Evolutionary conservation across 2,329 filamentous ascomycete genomes (phyloP).

Genomic region (Venturia carpophila): DNA sequence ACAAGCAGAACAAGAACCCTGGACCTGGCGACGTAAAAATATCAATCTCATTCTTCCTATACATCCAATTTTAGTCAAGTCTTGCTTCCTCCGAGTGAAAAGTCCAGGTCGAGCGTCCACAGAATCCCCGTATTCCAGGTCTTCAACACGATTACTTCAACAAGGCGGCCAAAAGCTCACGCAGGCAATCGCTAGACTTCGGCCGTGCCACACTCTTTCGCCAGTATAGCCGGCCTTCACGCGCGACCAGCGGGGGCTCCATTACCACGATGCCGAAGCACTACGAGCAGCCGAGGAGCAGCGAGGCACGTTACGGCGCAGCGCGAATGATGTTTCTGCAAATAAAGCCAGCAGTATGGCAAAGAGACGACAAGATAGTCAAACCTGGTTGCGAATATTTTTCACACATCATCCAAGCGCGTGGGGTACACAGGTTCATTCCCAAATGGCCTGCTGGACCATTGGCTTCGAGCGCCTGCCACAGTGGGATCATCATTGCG

Average conservation of each 20-base stretch:
- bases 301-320: background rate
- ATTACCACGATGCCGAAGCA: background rate
- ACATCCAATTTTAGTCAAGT: background rate
- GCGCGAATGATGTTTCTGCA: background rate
- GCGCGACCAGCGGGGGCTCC: background rate
- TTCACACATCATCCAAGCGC: background rate
- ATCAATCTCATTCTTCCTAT: background rate
- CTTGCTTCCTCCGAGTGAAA: background rate
- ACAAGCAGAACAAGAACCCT: background rate
- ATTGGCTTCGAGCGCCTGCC: background rate
- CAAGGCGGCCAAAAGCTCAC: background rate
- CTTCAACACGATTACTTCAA: background rate
- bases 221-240: background rate
- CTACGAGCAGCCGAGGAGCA: background rate
- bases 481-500: background rate
- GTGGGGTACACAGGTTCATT: background rate
- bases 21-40: background rate
- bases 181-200: background rate
- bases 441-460: background rate
- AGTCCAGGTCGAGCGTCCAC: background rate
- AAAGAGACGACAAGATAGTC: slow-evolving; percentile 3
- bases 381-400: background rate
- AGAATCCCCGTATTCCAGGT: background rate
- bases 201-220: background rate
- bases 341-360: slow-evolving; percentile 1